Evolutionary conservation across 2,329 filamentous ascomycete genomes (phyloP), one percentile per base, ranked within the genome.

Genomic region (Fusarium devonianum): DNA sequence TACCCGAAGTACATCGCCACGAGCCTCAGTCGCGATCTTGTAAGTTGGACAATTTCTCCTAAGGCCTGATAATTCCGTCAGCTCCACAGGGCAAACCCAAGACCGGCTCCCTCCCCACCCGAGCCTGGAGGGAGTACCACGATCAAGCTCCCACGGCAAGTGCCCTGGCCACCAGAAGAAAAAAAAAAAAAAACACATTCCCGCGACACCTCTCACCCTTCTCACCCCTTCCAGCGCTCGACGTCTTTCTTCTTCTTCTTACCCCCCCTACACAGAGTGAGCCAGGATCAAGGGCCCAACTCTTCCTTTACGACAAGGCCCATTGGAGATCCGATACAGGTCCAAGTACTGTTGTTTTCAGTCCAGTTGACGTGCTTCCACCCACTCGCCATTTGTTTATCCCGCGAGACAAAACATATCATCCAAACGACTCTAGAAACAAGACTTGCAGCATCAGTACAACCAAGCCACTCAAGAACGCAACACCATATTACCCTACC

Each of bases 391-490:
- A 41, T 46, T 53, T 40, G 54, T 56, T 63, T 51, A 59, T 59
- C 33, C 62, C 62, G 54, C 52, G n/a, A n/a, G n/a, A n/a, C n/a
- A n/a, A n/a, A n/a, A n/a, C n/a, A n/a, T n/a, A n/a, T n/a, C n/a
- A n/a, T n/a, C n/a, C 42, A 58, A 61, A 54, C 54, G 59, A 44
- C 43, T 64, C 62, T 49, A 62, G 59, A 62, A 56, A 53, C 37
- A 41, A 49, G 52, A 60, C 49, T 34, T 60, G 33, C 43, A 37
- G 40, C 29, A n/a, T n/a, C 36, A 45, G 57, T 49, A 29, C 43
- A 60, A 26, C 40, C 40, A 59, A 47, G 40, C 22, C 34, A 22
- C 38, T 18, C 18, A 41, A 59, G 51, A 18, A 36, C 14, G 26
- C 22, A 37, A 37, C 30, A 37, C 41, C 41, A 28, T 17, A 18